Base-by-base conservation (phyloP, 352 stramenopile genomes). In the Pythium myriotylum region DNA sequence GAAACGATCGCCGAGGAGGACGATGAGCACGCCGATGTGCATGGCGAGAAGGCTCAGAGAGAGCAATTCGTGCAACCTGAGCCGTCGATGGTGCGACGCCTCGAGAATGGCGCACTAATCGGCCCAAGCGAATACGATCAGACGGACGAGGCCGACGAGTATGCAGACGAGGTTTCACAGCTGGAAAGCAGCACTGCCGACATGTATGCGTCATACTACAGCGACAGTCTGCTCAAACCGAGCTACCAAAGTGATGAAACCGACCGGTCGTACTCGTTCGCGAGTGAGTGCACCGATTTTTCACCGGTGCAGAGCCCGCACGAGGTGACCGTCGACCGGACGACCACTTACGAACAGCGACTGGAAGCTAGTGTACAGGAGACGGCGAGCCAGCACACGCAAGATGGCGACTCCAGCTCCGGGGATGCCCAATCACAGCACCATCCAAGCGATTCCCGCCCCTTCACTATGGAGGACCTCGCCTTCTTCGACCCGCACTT, bases 401-500 rank as follows among this genome's bases (percentile, higher is more conserved):
- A 56, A n/a, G 51, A 41, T 23, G 55, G 58, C 16, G 39, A 59
- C 29, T 35, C 29, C 5, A 35, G 29, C 10, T 35, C 29, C 10
- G 29, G 29, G 10, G 29, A 35, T 35, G 29, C 5, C 29, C 29
- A 35, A 35, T 35, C 29, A 35, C 29, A 35, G 29, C 29, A 35
- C 10, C 29, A 35, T 35, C 29, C 29, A 35, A 35, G 29, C 10
- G 29, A 35, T 10, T 10, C 20, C 5, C 68, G 70, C 50, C 55
- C 59, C n/a, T 91, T 91, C 63, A 85, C 79, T 5, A 84, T 91
- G 70, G 67, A 69, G 39, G 72, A 89, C 67, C 67, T 91, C 26
- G 73, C 70, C 16, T 74, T 79, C 50, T 92, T 92, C 52, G 79
- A 89, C 32, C 65, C 72, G 27, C 77, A 90, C 48, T 89, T 92